Evolutionary conservation across 352 stramenopile species (phyloP).

Genomic region (Globisporangium polare): DNA sequence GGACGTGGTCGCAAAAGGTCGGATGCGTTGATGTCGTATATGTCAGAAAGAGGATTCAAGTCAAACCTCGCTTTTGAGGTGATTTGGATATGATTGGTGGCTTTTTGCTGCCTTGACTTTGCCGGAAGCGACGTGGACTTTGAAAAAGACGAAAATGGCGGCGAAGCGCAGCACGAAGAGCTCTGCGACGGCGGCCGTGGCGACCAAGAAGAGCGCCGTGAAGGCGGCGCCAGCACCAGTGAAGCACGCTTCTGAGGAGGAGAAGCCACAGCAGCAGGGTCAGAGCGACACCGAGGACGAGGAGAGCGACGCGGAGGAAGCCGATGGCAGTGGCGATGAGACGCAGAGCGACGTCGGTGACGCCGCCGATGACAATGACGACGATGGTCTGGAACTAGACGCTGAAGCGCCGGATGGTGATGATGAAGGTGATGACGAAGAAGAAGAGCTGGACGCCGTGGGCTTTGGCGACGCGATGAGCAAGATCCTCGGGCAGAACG

Average conservation of each 20-base stretch:
- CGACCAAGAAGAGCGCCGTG: neutral
- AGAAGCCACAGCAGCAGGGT: neutral
- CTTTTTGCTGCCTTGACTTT: neutral
- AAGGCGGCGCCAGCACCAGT: neutral
- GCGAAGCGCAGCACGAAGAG: conserved; percentile 14
- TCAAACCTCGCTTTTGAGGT: neutral
- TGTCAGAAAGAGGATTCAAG: neutral
- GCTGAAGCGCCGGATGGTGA: conserved; percentile 14
- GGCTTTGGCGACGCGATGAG: conserved; percentile 85
- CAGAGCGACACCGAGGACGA: neutral
- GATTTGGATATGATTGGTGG: neutral
- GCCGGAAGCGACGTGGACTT: neutral
- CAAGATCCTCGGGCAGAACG: conserved; percentile 79
- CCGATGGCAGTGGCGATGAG: conserved; percentile 15
- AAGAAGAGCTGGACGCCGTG: conserved; percentile 51
- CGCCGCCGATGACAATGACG: conserved; percentile 12
- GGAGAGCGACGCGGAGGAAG: conserved; percentile 13
- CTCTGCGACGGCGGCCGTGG: neutral
- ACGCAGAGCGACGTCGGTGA: conserved; percentile 20
- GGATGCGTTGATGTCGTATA: neutral
- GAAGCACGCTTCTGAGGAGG: neutral
- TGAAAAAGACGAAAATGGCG: conserved; percentile 20
- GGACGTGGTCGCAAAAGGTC: too few species aligned
- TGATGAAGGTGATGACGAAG: conserved; percentile 14
- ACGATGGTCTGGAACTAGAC: conserved; percentile 18